These are phyloP conservation scores for Solanum bulbocastanum DNA, from an alignment of 257 asterid species.

Conservation along the genomic window DNA sequence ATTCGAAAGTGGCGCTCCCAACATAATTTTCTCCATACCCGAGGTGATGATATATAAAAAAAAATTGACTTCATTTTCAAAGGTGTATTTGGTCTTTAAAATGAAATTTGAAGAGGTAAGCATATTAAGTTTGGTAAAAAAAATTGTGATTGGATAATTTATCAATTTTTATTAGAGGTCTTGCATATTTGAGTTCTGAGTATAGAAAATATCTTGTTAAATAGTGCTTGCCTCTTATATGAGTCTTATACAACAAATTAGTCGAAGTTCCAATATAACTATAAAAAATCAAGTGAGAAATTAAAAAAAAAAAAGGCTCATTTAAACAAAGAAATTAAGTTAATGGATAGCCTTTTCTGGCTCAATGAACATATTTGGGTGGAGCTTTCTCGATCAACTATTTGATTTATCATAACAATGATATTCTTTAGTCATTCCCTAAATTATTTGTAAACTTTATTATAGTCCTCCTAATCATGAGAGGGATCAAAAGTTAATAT, in stretches of 20 bases:
- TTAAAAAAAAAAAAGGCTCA: not conserved
- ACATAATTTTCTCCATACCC: too few species aligned
- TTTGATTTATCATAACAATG: too few species aligned
- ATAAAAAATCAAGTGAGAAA: too few species aligned
- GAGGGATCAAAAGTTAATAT: not conserved
- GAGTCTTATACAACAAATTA: accelerated
- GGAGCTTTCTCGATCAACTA: not conserved
- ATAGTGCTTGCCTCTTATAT: too few species aligned
- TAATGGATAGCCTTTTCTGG: not conserved
- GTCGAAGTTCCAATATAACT: not conserved
- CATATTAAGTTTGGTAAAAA: not conserved
- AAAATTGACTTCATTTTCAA: not conserved
- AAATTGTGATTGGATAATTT: not conserved
- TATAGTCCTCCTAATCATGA: not conserved
- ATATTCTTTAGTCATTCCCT: too few species aligned
- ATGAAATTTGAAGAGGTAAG: not conserved
- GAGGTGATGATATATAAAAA: not conserved
- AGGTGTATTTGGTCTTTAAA: not conserved
- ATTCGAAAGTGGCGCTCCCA: too few species aligned
- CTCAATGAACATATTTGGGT: not conserved
- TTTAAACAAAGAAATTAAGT: not conserved
- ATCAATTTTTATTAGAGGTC: not conserved
- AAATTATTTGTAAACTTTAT: too few species aligned
- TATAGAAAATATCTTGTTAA: too few species aligned
- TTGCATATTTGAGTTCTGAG: too few species aligned